Evolutionary conservation across 179 eudicot species (phyloP).

Genomic region (Heliamphora pulchella): DNA sequence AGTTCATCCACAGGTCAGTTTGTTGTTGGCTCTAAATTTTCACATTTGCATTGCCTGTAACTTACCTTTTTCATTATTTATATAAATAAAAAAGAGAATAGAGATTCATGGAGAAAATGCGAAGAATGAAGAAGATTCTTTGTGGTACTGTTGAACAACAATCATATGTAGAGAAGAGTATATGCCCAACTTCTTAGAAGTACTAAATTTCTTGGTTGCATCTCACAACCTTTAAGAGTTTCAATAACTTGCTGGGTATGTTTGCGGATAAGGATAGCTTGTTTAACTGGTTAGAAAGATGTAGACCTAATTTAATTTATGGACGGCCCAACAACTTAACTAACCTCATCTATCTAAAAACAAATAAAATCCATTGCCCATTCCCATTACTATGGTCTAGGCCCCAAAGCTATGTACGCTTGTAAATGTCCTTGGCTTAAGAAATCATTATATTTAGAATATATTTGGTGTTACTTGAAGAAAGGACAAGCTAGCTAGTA

Average conservation of each 20-base stretch:
- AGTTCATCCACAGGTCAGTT: slow-evolving; percentile 91
- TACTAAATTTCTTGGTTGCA: no score
- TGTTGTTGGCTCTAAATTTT: neutral
- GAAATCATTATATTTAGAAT: no score
- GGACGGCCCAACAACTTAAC: no score
- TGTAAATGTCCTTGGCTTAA: no score
- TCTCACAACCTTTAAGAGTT: neutral
- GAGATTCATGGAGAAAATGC: neutral
- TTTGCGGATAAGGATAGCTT: neutral
- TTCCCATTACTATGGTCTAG: neutral
- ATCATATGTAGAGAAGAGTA: neutral
- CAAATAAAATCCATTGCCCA: neutral
- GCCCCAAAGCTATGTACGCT: neutral
- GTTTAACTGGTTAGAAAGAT: no score
- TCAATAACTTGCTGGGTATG: neutral
- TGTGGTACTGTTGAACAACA: neutral
- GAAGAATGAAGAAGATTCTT: neutral
- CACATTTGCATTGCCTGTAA: neutral
- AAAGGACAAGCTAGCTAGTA: neutral
- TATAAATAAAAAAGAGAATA: neutral
- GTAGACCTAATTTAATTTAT: no score
- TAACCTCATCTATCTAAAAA: no score
- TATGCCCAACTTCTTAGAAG: neutral
- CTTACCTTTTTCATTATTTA: neutral
- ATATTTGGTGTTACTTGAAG: no score